Base-by-base conservation (phyloP, 352 stramenopile species). In the Phytophthora meadii region DNA sequence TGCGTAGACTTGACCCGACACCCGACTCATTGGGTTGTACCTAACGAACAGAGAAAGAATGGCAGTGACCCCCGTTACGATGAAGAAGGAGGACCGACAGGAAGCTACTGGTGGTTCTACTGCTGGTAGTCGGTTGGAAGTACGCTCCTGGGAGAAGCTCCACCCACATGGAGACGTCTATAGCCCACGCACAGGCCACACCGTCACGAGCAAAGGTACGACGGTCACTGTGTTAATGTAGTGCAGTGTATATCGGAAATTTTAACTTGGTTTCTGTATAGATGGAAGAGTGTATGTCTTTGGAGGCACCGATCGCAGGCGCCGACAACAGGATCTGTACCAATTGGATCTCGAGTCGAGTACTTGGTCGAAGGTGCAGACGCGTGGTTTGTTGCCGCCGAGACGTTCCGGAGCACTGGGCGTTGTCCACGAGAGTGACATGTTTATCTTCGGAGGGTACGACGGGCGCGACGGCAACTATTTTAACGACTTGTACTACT, bases 391-490 rank as follows among this genome's bases (percentile, higher is more conserved):
- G 12, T 56, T 95, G 11, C 89, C 89, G 2, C 85, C 86, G 2
- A 72, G 87, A 17, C 84, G 89, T 17, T 95, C 87, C 0, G 89
- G 89, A 0, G 89, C 89, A 5, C 62, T 94, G n/a, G 87, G 86
- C 9, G 86, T 94, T 7, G 82, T 94, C 1, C 77, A 93, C 22
- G 79, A 90, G 17, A 88, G 83, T 62, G 76, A 88, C 57, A 94
- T 96, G 89, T 96, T 91, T 67, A 87, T 96, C 56, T 96, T 96
- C 57, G 89, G 89, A 28, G 89, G 89, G n/a, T 96, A 96, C 70
- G 87, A 96, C 53, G 89, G 89, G 27, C 87, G 89, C 30, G 87
- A 95, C 49, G 89, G 87, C 55, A 95, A 94, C 73, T 96, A 95
- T 65, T 96, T 94, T 68, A 95, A 94, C 59, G 89, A 96, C 44